Conservation (phyloP, 176 grass and related monocot genomes). For the Phoenix dactylifera region DNA sequence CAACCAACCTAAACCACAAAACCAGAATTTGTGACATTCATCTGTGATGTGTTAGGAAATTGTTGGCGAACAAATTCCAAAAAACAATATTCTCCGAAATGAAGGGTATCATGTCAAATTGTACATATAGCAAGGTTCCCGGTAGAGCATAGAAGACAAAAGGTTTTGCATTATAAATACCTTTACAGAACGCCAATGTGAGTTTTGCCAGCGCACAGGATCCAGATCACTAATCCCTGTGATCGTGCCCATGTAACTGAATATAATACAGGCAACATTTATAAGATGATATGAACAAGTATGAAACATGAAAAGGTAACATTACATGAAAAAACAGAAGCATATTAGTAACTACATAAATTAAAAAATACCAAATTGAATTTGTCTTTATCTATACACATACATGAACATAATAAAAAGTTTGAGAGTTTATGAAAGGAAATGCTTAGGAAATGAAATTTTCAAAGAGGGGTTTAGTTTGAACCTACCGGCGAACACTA, state of each 20-base stretch:
- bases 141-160: too few species aligned
- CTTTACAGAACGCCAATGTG: conserved; percentile 11
- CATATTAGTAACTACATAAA: too few species aligned
- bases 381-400: too few species aligned
- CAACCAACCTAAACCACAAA: conserved; percentile 27
- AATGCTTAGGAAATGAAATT: too few species aligned
- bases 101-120: background rate
- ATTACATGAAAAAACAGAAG: too few species aligned
- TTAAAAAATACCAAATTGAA: too few species aligned
- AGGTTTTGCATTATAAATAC: background rate
- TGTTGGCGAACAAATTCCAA: background rate
- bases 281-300: too few species aligned
- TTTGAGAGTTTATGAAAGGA: too few species aligned
- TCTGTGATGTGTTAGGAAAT: background rate
- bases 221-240: conserved; percentile 4
- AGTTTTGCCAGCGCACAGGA: background rate
- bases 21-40: conserved; percentile 3
- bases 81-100: background rate
- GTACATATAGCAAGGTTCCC: too few species aligned
- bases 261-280: conserved; percentile 2
- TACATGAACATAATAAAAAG: too few species aligned
- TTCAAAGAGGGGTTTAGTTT: background rate
- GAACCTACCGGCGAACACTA: conserved; percentile 9
- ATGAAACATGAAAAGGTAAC: too few species aligned
- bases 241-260: conserved; percentile 2